Base-by-base conservation (phyloP, 2,329 filamentous ascomycete genomes). In the Penicillium nordicum region DNA sequence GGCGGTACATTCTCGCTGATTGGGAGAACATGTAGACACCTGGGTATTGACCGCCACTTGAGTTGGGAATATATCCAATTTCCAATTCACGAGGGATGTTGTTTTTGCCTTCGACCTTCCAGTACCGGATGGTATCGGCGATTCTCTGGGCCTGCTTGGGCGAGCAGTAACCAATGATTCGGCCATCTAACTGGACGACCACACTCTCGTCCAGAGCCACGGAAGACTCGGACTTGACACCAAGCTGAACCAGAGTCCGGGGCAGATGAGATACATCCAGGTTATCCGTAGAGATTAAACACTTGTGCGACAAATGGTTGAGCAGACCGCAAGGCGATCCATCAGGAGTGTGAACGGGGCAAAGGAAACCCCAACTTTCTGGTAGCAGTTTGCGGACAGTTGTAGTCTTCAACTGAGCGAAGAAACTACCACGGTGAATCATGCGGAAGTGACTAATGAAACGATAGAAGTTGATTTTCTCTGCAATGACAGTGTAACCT, bases 401-500 rank as follows among this genome's bases (percentile, higher is more conserved):
- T 0, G 94, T 99, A 0, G 94, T 99, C 78, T 97, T 97, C 62
- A 99, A 78, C 72, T 97, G 90, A 4, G 94, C 94, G 74, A 99
- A 99, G 83, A 99, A 99, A 72, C 91, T 94, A 80, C 94, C 94
- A 86, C 94, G 87, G 79, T 99, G 94, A 56, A 99, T 91, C 92
- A 97, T 97, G 64, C 94, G 89, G 83, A 99, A 99, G 75, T 99
- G 94, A 74, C 90, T 94, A 78, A 99, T 96, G 78, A 97, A 99
- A 68, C 94, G 90, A 69, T 96, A 86, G 73, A 97, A 99, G 78
- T 99, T 99, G 72, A 99, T 93, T 82, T 97, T 97, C 73, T 99
- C 94, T 3, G 94, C 94, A 50, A 97, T 92, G 49, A 99, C 92
- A 0, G 91, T 96, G 74, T 96, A 99, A 60, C 94, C 94, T 12